Evolutionary conservation across 164 flowering plant species (phyloP).

Genomic region (Vitis cinerea): DNA sequence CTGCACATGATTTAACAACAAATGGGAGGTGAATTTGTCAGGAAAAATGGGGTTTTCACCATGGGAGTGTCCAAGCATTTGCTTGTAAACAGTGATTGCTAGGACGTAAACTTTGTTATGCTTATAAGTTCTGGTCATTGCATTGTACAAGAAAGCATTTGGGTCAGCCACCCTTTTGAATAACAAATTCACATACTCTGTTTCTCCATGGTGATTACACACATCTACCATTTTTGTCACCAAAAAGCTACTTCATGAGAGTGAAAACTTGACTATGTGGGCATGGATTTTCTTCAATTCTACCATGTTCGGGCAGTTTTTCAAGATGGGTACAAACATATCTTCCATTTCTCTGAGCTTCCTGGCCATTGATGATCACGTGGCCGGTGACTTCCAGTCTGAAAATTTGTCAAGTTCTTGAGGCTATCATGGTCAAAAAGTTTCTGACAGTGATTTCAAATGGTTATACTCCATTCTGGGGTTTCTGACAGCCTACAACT

Average conservation of each 20-base stretch:
- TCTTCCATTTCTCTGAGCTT: slow-evolving; percentile 54
- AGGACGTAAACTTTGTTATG: slow-evolving; percentile 28
- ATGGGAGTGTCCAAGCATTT: slow-evolving; percentile 32
- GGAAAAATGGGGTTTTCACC: slow-evolving; percentile 33
- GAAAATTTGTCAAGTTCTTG: no score
- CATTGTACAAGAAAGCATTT: slow-evolving; percentile 63
- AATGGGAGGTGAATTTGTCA: slow-evolving; percentile 65
- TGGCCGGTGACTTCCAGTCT: no score
- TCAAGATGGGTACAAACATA: slow-evolving; percentile 44
- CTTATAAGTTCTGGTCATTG: slow-evolving; percentile 54
- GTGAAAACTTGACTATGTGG: slow-evolving; percentile 42
- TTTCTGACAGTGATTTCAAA: no score
- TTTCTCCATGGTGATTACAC: slow-evolving; percentile 38
- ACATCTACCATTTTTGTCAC: slow-evolving; percentile 67
- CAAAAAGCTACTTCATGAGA: slow-evolving; percentile 67
- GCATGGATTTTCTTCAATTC: slow-evolving; percentile 61
- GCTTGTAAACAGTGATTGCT: slow-evolving; percentile 36
- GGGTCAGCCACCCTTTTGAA: slow-evolving; percentile 53
- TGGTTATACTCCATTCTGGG: no score
- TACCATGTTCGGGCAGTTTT: slow-evolving; percentile 28
- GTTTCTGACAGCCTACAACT: no score
- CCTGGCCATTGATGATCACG: slow-evolving; percentile 2
- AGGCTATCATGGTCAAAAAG: no score
- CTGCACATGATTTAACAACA: slow-evolving; percentile 54
- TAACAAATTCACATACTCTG: slow-evolving; percentile 42